Evolutionary conservation across 352 stramenopile species (phyloP), one percentile per base, ranked within the genome.

Genomic region (Pythium phragmitis): DNA sequence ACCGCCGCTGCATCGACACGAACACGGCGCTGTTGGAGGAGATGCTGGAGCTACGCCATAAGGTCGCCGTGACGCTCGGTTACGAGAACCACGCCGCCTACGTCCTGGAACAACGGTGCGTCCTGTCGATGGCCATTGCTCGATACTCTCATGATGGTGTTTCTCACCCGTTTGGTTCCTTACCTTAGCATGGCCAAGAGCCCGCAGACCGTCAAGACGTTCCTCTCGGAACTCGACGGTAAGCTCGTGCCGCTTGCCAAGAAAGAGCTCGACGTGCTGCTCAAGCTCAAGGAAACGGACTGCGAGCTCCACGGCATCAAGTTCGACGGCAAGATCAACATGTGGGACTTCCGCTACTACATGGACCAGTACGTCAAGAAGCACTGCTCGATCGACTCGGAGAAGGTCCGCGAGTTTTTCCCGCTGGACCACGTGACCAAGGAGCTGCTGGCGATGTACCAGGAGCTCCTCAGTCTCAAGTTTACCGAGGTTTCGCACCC

Each of bases 301-400:
- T 85, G 75, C 57, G 72, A 87, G 48, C 58, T 58, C 19, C 76
- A 86, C 30, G 72, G 55, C 2, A 76, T 73, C 73, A 77, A 85
- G 55, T 91, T 90, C 59, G 86, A 94, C 63, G 87, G 84, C 49
- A 89, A 92, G 65, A 74, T 97, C 69, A 92, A 96, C 73, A 92
- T 94, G 70, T 96, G 87, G 85, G 90, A 97, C 74, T 92, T 91
- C 52, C 77, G 76, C 19, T 97, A 93, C 74, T 97, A 97, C 76
- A 89, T 88, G 72, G 87, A 95, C 65, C 74, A 88, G 53, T 88
- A 87, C 69, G 73, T 94, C 39, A 96, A 96, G 67, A 85, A 93
- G 48, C 70, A 96, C 70, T 95, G 83, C 69, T 85, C 83, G 41
- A 93, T 97, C 41, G 89, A 97, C 69, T 70, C 82, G 5, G 85